A percentile compares a stretch with the other conserved stretches of the same genome.
These are phyloP conservation scores for Scheffersomyces illinoinensis DNA, from an alignment of 1,139 yeast genomes.

Conservation along the genomic window DNA sequence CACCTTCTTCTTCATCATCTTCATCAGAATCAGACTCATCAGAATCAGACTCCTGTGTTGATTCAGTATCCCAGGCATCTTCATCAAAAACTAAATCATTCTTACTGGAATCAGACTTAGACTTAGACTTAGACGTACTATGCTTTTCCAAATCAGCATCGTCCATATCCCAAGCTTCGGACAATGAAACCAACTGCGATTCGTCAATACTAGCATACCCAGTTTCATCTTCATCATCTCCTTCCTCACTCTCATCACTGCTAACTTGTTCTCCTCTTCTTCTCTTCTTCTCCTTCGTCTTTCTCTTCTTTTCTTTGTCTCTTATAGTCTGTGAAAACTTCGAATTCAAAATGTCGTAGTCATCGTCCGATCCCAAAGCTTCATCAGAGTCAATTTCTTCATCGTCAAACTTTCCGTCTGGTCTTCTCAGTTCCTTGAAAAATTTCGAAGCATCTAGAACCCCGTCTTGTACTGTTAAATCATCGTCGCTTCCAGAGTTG, in stretches of 20 bases:
- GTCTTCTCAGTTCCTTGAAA: conserved; percentile 17
- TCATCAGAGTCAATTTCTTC: conserved; percentile 79
- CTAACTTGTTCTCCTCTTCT: conserved; percentile 15
- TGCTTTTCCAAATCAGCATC: conserved; percentile 45
- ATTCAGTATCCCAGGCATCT: conserved; percentile 42
- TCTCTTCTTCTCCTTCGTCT: conserved; percentile 24
- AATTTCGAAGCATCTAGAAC: conserved; percentile 45
- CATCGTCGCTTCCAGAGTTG: conserved; percentile 16
- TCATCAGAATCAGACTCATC: conserved; percentile 19
- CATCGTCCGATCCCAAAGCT: conserved; percentile 76
- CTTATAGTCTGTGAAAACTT: conserved; percentile 69
- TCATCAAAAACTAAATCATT: conserved; percentile 41
- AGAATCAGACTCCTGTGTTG: conserved; percentile 14
- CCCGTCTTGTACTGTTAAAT: conserved; percentile 36
- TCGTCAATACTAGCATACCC: conserved; percentile 67
- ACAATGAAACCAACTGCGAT: conserved; percentile 67
- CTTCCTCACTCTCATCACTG: conserved; percentile 18
- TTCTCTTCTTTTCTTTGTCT: conserved; percentile 47
- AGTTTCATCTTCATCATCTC: conserved; percentile 36
- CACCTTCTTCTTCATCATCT: conserved; percentile 16
- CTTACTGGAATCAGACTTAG: neutral
- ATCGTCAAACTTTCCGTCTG: conserved; percentile 46
- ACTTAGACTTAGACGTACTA: conserved; percentile 14
- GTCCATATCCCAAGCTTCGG: conserved; percentile 89
- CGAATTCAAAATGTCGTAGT: conserved; percentile 64